Conservation (phyloP, 2,329 filamentous ascomycete species). For the Aspergillus alliaceus region DNA sequence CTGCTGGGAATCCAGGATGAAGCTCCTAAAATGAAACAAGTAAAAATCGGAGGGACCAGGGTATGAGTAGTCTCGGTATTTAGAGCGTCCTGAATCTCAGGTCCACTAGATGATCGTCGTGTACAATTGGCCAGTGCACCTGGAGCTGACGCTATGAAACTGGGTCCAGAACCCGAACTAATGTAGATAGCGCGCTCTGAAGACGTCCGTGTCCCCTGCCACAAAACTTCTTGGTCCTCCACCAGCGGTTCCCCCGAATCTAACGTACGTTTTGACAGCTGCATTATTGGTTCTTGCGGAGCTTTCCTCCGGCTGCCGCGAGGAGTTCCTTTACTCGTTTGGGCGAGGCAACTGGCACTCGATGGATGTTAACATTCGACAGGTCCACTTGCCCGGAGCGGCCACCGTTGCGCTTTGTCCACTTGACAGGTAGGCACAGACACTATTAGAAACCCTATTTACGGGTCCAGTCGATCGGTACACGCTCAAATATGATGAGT, state of each 20-base stretch:
- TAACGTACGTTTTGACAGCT: neutral
- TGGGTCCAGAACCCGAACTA: neutral
- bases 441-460: neutral
- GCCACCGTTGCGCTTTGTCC: neutral
- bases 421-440: neutral
- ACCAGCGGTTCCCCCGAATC: neutral
- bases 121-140: neutral
- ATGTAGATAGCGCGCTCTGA: neutral
- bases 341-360: neutral
- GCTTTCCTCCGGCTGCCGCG: neutral
- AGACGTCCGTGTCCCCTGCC: neutral
- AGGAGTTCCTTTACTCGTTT: neutral
- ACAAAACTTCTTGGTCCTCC: no score
- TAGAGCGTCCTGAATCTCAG: neutral
- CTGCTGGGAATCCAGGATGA: neutral
- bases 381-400: neutral
- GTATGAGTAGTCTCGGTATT: neutral
- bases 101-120: neutral
- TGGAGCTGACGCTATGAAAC: neutral
- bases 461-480: neutral
- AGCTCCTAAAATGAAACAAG: neutral
- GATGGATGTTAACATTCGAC: neutral
- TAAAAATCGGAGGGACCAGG: neutral
- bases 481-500: neutral
- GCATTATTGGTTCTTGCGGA: neutral